Evolutionary conservation across 495 filamentous ascomycete species (phyloP).

Genomic region (Penicillium silybi): DNA sequence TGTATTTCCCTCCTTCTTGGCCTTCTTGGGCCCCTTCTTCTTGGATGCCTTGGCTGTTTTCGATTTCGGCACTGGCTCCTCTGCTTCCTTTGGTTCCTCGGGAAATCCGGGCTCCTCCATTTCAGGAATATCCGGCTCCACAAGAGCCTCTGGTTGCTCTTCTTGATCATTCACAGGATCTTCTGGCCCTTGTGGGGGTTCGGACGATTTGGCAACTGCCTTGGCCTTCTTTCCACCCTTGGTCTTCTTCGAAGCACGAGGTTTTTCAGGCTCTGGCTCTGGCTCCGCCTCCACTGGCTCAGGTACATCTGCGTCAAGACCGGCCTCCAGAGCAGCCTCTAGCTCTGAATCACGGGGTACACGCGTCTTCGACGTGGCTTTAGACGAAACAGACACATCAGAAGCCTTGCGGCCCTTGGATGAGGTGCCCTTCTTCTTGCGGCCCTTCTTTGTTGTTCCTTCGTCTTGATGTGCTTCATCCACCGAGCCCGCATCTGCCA

Average conservation of each 20-base stretch:
- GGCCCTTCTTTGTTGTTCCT: slow-evolving; percentile 31
- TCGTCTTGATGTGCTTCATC: slow-evolving; percentile 22
- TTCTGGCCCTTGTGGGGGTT: slow-evolving; percentile 1
- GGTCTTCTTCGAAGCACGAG: slow-evolving; percentile 34
- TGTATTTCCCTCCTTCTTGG: slow-evolving; percentile 24
- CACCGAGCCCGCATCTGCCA: slow-evolving; percentile 20
- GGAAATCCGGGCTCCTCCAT: not conserved
- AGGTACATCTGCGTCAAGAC: slow-evolving; percentile 43
- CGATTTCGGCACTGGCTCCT: slow-evolving; percentile 25
- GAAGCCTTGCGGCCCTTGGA: slow-evolving; percentile 53
- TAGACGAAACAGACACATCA: slow-evolving; percentile 43
- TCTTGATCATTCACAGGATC: slow-evolving; percentile 2
- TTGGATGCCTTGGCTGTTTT: slow-evolving; percentile 23
- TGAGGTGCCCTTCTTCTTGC: slow-evolving; percentile 38
- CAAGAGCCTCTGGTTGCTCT: not conserved
- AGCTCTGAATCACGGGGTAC: slow-evolving; percentile 61
- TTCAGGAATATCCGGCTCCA: not conserved
- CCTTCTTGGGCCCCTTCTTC: slow-evolving; percentile 27
- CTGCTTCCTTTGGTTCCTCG: slow-evolving; percentile 29
- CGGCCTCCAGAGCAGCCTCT: slow-evolving; percentile 64
- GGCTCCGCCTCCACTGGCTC: slow-evolving; percentile 15
- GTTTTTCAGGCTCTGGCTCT: slow-evolving; percentile 26
- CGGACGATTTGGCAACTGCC: slow-evolving; percentile 15
- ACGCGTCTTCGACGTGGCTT: slow-evolving; percentile 32
- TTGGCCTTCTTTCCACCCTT: slow-evolving; percentile 39